Evolutionary conservation across 306 rosid species (phyloP).

Genomic region (Dryas octopetala): DNA sequence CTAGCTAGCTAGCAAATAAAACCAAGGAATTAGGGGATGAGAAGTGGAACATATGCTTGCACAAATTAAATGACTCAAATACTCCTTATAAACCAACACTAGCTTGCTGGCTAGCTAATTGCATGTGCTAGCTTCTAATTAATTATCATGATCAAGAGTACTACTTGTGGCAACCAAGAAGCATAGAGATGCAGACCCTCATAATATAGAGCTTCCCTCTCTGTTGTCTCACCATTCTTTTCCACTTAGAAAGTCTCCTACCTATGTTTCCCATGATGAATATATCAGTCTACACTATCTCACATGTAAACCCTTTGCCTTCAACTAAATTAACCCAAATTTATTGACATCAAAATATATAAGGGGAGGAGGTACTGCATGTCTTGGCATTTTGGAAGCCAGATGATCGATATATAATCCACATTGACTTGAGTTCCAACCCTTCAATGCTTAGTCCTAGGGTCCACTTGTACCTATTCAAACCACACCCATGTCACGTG

Average conservation of each 20-base stretch:
- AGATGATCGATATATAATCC: not conserved
- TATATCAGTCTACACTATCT: too few relatives aligned
- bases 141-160: constrained; percentile 23
- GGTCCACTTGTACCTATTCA: constrained; percentile 46
- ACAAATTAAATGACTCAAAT: not conserved
- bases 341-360: not conserved
- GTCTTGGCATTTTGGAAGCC: not conserved
- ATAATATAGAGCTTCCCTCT: constrained; percentile 73
- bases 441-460: constrained; percentile 28
- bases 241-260: constrained; percentile 61
- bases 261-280: constrained; percentile 34
- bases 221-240: constrained; percentile 69
- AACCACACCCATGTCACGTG: constrained; percentile 40
- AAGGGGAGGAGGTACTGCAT: too few relatives aligned
- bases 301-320: not conserved
- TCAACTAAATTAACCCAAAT: not conserved
- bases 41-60: too few relatives aligned
- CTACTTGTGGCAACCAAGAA: constrained; percentile 69
- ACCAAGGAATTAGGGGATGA: too few relatives aligned
- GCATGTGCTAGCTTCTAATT: too few relatives aligned
- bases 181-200: constrained; percentile 81
- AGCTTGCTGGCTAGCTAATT: not conserved
- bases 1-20: too few relatives aligned
- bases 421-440: constrained; percentile 14
- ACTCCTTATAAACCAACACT: not conserved